Evolutionary conservation across 176 grass and related monocot genomes (phyloP).

Genomic region (Neostapfia colusana): DNA sequence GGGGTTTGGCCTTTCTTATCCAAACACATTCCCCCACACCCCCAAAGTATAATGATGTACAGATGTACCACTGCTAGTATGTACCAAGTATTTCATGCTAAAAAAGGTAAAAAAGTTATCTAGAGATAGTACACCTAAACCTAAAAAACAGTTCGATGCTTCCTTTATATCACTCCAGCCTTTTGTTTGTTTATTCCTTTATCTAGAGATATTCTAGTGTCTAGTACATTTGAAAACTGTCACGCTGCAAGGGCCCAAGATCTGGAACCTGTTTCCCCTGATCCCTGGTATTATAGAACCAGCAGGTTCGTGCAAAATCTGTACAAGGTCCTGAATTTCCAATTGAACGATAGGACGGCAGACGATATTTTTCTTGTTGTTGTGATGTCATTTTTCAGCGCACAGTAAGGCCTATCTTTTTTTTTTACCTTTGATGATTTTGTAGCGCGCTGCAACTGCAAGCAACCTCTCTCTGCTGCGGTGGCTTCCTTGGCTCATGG

Average conservation of each 20-base stretch:
- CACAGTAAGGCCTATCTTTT: neutral
- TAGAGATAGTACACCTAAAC: constrained; percentile 38
- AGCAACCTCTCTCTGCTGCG: constrained; percentile 15
- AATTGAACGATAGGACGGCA: neutral
- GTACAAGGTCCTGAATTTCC: neutral
- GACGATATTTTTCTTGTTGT: neutral
- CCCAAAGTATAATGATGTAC: constrained; percentile 25
- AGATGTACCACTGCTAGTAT: neutral
- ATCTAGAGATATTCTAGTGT: constrained; percentile 12
- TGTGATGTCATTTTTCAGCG: constrained; percentile 30
- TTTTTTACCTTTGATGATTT: neutral
- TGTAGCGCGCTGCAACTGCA: constrained; percentile 35
- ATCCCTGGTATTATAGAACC: neutral
- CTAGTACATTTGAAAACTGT: constrained; percentile 23
- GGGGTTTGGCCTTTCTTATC: neutral
- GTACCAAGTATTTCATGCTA: neutral
- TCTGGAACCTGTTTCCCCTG: neutral
- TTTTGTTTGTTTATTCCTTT: constrained; percentile 20
- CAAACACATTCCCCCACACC: neutral
- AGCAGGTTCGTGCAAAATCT: constrained; percentile 4
- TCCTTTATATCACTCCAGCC: constrained; percentile 7
- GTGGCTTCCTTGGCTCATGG: constrained; percentile 23
- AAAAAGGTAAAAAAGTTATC: neutral
- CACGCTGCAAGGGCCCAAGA: constrained; percentile 39
- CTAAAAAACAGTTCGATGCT: constrained; percentile 30